phyloP scores from a whole-genome alignment of 2,329 filamentous ascomycete species.

The Talaromyces sp. region DNA sequence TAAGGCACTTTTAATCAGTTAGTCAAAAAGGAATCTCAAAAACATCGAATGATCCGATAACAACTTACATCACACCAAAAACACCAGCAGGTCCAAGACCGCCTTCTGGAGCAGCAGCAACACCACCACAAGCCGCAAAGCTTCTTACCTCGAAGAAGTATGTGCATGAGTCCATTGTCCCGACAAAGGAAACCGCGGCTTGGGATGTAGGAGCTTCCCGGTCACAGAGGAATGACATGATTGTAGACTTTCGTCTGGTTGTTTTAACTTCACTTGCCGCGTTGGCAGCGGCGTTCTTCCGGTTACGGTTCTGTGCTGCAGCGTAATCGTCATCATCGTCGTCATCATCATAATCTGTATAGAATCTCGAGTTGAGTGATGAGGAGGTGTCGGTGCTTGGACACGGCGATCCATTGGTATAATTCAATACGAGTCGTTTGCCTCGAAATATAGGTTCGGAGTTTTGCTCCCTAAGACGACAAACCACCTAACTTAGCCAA shows the following conservation, averaged over 20 bases:
- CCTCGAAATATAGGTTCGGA: slow-evolving; percentile 46
- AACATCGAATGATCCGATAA: slow-evolving; percentile 22
- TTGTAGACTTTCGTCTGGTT: slow-evolving; percentile 61
- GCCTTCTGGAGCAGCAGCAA: slow-evolving; percentile 52
- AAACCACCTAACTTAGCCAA: neutral
- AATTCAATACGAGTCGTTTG: slow-evolving; percentile 66
- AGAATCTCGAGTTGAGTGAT: slow-evolving; percentile 10
- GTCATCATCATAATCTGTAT: slow-evolving; percentile 17
- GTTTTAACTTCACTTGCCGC: slow-evolving; percentile 20
- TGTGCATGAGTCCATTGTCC: slow-evolving; percentile 82
- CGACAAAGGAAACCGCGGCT: slow-evolving; percentile 76
- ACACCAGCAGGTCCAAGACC: slow-evolving; percentile 67
- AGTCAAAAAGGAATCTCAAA: slow-evolving; percentile 14
- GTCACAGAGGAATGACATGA: slow-evolving; percentile 92
- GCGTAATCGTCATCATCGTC: slow-evolving; percentile 16
- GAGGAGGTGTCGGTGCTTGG: slow-evolving; percentile 18
- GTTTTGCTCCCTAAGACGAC: slow-evolving; percentile 39
- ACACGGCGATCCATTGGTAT: slow-evolving; percentile 71
- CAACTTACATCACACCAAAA: slow-evolving; percentile 78
- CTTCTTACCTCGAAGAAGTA: slow-evolving; percentile 95
- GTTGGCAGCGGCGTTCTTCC: neutral
- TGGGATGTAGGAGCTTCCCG: slow-evolving; percentile 65
- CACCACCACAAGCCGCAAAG: slow-evolving; percentile 73
- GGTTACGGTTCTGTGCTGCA: slow-evolving; percentile 15
- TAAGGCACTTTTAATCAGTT: slow-evolving; percentile 37